Evolutionary conservation across 306 rosid genomes (phyloP).

Genomic region (Pueraria montana): DNA sequence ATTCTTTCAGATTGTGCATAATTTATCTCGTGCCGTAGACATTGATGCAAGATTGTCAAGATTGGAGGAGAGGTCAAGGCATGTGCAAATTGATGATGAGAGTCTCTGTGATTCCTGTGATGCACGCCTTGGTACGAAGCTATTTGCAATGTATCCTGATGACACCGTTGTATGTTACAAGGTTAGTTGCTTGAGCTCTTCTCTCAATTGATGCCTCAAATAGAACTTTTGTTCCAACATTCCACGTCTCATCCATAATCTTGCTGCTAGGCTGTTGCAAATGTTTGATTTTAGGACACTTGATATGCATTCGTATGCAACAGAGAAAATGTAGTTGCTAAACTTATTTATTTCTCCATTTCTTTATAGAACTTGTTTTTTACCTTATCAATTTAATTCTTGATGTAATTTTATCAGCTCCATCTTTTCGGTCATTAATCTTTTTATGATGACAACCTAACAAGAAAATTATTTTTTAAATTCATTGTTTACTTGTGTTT

Average conservation of each 20-base stretch:
- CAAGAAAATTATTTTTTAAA: not conserved
- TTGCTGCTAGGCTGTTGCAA: conserved; percentile 29
- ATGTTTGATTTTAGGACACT: not conserved
- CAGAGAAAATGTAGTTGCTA: not conserved
- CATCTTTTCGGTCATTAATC: conserved; percentile 8
- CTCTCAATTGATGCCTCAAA: conserved; percentile 9
- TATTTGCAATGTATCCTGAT: conserved; percentile 99
- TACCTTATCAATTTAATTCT: conserved; percentile 19
- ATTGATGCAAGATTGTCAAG: conserved; percentile 92
- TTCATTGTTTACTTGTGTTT: not conserved
- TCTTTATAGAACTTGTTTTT: not conserved
- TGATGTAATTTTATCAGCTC: not conserved
- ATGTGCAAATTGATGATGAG: conserved; percentile 94
- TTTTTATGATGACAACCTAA: not conserved
- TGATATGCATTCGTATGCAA: conserved; percentile 29
- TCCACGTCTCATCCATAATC: conserved; percentile 20
- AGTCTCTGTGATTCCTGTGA: conserved; percentile 96
- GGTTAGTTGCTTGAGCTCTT: conserved; percentile 63
- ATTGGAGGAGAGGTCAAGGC: conserved; percentile 95
- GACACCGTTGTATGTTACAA: conserved; percentile 94
- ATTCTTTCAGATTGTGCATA: conserved; percentile 82
- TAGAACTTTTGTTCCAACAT: conserved; percentile 22
- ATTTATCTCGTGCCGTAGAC: conserved; percentile 86
- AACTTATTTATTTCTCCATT: conserved; percentile 17
- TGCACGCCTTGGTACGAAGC: conserved; percentile 96